Evolutionary conservation across 129 eudicot genomes (phyloP), one percentile per base, ranked within the genome.

Genomic region (Flaveria bidentis): DNA sequence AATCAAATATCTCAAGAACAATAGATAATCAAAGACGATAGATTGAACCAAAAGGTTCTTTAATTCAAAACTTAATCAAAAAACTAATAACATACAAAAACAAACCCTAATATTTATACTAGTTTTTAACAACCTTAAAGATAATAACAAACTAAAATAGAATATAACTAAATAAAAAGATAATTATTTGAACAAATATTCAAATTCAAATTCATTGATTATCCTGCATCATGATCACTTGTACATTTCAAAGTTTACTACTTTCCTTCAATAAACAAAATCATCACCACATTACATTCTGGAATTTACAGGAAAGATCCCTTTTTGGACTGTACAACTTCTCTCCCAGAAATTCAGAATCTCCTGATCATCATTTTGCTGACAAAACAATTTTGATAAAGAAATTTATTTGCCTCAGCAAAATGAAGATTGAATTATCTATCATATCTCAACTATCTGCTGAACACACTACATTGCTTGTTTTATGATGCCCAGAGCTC

Each of bases 381-480:
- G 79, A 28, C 51, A 26, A 33, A 13, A 75, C 63, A 75, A 47
- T 18, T 75, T 49, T 64, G 56, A n/a, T 30, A 10, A 75, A 75
- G 16, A 44, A 61, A 25, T 23, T 10, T 15, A 23, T 41, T 9
- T 57, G 78, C 61, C 20, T 61, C 46, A 45, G 69, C 23, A 74
- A 74, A 58, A 22, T 74, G 69, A 23, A 74, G 60, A 61, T 9
- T 61, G 58, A 16, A 45, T n/a, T 12, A 47, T 75, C 70, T 2
- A n/a, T 61, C 61, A 28, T 75, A 25, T 71, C 64, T 52, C 13
- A 75, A 25, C 78, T 61, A 61, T 45, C 61, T 62, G 45, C 78
- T 61, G 28, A 47, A 12, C 71, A 75, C 49, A 20, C 44, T 52
- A 44, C 58, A 12, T 56, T 55, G 60, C 50, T 68, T 67, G 69